Evolutionary conservation across 768 basidiomycete genomes (phyloP).

Genomic region (Coprinopsis marcescibilis): DNA sequence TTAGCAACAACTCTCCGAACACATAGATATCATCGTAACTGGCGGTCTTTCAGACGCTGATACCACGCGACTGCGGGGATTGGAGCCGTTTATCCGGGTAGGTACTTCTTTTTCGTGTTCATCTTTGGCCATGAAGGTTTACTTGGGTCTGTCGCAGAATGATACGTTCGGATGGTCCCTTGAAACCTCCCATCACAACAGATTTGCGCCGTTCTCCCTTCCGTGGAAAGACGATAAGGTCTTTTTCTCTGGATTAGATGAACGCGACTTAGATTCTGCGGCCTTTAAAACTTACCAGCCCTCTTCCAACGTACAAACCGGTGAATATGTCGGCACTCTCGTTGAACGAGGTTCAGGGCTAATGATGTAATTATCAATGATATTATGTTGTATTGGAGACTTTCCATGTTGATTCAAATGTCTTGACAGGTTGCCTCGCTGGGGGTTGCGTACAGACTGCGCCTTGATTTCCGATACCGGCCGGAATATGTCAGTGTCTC

Average conservation of each 20-base stretch:
- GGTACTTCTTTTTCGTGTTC: background rate
- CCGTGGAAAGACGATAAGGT: too few species aligned
- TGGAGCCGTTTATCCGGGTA: background rate
- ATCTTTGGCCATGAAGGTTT: background rate
- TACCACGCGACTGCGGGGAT: conserved; percentile 22
- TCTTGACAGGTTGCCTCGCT: conserved; percentile 29
- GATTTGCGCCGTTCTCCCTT: too few species aligned
- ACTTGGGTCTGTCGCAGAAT: background rate
- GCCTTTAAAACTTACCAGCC: too few species aligned
- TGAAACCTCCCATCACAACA: background rate
- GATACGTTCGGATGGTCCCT: background rate
- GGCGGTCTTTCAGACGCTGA: conserved; percentile 30
- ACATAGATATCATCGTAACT: conserved; percentile 29
- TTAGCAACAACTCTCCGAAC: conserved; percentile 15
- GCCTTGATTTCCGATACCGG: conserved; percentile 23
- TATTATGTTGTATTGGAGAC: too few species aligned
- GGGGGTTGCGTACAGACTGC: conserved; percentile 36
- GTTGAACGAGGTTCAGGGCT: too few species aligned
- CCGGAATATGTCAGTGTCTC: conserved; percentile 25
- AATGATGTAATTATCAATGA: too few species aligned
- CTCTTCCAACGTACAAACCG: too few species aligned
- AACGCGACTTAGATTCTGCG: too few species aligned
- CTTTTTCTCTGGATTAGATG: too few species aligned
- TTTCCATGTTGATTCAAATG: background rate
- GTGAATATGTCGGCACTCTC: too few species aligned